Percentiles rank a stretch among this genome's conserved stretches.
Conservation (phyloP, 805 yeast species). For the Candida peoriensis region DNA sequence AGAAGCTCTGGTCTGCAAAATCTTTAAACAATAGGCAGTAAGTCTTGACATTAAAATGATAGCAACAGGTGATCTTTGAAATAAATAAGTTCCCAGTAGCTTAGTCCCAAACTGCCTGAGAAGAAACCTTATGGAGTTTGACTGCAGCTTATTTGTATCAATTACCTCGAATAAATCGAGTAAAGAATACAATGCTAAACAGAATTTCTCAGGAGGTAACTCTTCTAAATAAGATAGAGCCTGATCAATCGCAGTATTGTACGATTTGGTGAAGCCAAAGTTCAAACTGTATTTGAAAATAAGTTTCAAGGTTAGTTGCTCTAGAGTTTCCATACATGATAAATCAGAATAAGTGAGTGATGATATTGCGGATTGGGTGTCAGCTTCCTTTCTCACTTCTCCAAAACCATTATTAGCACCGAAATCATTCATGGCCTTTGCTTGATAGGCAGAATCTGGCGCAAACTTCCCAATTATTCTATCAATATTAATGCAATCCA, state of each 20-base stretch:
- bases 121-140: slow-evolving; percentile 4
- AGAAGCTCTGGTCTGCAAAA: slow-evolving; percentile 24
- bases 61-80: slow-evolving; percentile 38
- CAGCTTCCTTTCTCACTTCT: slow-evolving; percentile 15
- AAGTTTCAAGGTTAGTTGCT: slow-evolving; percentile 9
- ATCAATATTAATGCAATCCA: slow-evolving; percentile 10
- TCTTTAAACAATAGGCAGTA: slow-evolving; percentile 20
- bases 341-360: slow-evolving; percentile 8
- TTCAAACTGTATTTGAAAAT: slow-evolving; percentile 5
- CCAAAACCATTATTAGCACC: slow-evolving; percentile 24
- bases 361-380: not conserved
- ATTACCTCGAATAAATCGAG: slow-evolving; percentile 6
- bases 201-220: slow-evolving; percentile 8
- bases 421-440: slow-evolving; percentile 11
- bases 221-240: slow-evolving; percentile 10
- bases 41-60: slow-evolving; percentile 30
- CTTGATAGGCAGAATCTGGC: not conserved
- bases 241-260: slow-evolving; percentile 10
- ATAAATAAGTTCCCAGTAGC: slow-evolving; percentile 22
- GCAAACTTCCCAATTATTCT: not conserved
- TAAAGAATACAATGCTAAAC: slow-evolving; percentile 10
- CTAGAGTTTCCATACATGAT: slow-evolving; percentile 5
- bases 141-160: slow-evolving; percentile 4
- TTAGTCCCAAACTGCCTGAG: slow-evolving; percentile 16
- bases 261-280: slow-evolving; percentile 2